Evolutionary conservation across 2,329 filamentous ascomycete genomes (phyloP), one percentile per base, ranked within the genome.

Genomic region (Ceratocystis huliohia): DNA sequence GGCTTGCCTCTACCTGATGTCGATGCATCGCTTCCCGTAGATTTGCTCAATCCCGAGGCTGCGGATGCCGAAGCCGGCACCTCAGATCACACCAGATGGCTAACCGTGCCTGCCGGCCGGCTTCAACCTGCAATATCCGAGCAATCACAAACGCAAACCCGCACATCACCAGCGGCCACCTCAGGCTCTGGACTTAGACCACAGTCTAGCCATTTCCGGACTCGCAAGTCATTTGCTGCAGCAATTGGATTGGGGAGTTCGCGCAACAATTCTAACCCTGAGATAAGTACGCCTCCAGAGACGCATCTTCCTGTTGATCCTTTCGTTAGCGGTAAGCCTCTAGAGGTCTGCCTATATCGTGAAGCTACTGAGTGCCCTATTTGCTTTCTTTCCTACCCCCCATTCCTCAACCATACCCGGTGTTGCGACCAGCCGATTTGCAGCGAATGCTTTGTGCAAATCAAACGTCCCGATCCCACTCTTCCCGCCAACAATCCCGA

Each of bases 371-470:
- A 99, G 74, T 99, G 94, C 72, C 93, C 94, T 4, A 96, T 99
- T 69, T 99, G 94, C 78, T 96, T 97, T 74, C 80, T 97, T 65
- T 95, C 91, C 71, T 99, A 97, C 71, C 94, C 94, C 0, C 91
- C 91, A 2, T 95, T 95, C 73, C 81, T 99, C 37, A 99, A 99
- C 76, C 88, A 87, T 70, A 99, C 94, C 0, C 82, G 94, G 70
- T 99, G 94, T 74, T 99, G 94, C 75, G 91, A 96, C 72, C 94
- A 99, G 74, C 82, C 89, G 5, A 97, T 99, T 69, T 99, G 94
- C 77, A 97, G 92, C 53, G 94, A 99, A 77, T 99, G 94, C 75
- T 99, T 99, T 72, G 94, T 99, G 3, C 94, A 99, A 75, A 99
- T 99, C 74, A 97, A 96, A 75, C 85, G 94, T 53, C 87, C 91